A percentile compares a stretch with the other conserved stretches of the same genome.
These are phyloP conservation scores for Ocimum tenuiflorum DNA, from an alignment of 257 asterid species.

Conservation along the genomic window DNA sequence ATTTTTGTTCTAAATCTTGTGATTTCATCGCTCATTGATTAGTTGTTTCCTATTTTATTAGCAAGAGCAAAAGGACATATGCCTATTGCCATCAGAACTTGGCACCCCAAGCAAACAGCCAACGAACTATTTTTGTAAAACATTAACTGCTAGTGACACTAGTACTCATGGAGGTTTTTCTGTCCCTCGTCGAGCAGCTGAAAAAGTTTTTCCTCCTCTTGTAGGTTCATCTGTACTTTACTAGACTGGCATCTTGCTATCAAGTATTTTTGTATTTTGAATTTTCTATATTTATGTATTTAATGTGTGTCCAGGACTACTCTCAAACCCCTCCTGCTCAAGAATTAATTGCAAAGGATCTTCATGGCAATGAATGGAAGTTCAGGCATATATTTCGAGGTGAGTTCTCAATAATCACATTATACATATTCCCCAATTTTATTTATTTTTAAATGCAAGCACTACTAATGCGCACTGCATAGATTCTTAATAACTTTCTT, in stretches of 20 bases:
- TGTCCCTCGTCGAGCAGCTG: conserved; percentile 97
- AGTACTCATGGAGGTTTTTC: conserved; percentile 99
- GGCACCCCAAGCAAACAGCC: conserved; percentile 89
- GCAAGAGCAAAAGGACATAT: conserved; percentile 95
- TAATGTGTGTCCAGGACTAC: conserved; percentile 54
- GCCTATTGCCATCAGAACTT: conserved; percentile 81
- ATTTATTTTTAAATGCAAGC: background rate
- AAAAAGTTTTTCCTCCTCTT: conserved; percentile 95
- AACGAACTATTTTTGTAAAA: conserved; percentile 86
- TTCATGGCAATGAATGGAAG: conserved; percentile 96
- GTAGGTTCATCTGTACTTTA: conserved; percentile 34
- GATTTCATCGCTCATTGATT: background rate
- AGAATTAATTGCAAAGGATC: conserved; percentile 92
- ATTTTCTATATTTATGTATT: background rate
- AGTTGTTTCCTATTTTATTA: conserved; percentile 19
- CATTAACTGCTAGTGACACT: conserved; percentile 88
- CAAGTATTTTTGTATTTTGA: background rate
- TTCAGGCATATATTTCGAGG: conserved; percentile 94
- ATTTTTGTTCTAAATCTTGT: conserved; percentile 10
- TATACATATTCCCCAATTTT: background rate
- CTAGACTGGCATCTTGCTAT: background rate
- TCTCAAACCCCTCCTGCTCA: conserved; percentile 85
- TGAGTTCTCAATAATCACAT: conserved; percentile 20
- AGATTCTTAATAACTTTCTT: background rate
- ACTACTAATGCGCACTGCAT: background rate